Evolutionary conservation across 768 basidiomycete species (phyloP), one percentile per base, ranked within the genome.

Genomic region (Candolleomyces aberdarensis): DNA sequence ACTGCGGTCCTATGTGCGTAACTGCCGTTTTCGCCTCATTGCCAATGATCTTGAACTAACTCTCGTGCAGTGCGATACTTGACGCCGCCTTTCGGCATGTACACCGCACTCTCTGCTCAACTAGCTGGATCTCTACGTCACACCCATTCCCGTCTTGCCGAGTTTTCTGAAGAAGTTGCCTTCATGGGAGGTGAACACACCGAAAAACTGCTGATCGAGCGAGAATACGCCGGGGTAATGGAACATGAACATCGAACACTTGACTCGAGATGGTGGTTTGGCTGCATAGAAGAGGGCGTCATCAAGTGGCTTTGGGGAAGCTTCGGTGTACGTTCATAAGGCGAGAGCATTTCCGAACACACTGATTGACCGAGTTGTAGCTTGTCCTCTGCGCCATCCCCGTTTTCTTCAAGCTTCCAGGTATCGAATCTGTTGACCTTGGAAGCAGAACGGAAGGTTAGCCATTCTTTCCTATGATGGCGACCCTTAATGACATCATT

Each of bases 241-340:
- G 87, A 86, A 69, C 96, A 98, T 65, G 90, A 95, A 72, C 89
- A 89, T 65, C 82, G 82, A 60, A 89, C 96, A 1, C 78, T 96
- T 65, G 76, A 83, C 29, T 86, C 90, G 63, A 80, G 89, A 39
- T 92, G 96, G 83, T 92, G 89, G 89, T 93, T 96, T 72, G 86
- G 89, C 1, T 91, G 94, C 69, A 84, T 89, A 17, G 96, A 99
- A 72, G 96, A 98, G 73, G 94, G 92, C 2, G 87, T 99, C 48
- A 89, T 98, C 68, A 98, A 99, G 75, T 98, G 89, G 89, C 69
- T 96, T 8, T 99, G 96, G 96, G 96, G 96, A 65, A 90, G 88
- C 71, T 89, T 96, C 71, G 96, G 96, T 43, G 88, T 95, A 68
- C 60, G 87, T 81, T 36, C 13, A 57, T 31, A 22, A 4, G 20